phyloP scores from a whole-genome alignment of 1,284 basidiomycete genomes.

The Mycosarcoma mackinlayi region DNA sequence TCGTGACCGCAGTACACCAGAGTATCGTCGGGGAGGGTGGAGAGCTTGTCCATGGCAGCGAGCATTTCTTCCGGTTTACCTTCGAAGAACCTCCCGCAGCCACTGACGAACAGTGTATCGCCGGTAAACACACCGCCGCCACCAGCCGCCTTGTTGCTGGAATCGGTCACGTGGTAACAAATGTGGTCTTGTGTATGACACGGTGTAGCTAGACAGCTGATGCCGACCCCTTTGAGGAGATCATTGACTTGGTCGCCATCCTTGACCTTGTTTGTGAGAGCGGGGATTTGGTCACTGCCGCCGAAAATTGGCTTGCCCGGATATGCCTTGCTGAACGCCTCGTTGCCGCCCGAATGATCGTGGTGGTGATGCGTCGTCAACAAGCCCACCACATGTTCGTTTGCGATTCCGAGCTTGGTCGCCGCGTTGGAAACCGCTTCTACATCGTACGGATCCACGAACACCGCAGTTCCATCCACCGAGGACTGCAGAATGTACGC shows the following conservation, averaged over 20 bases:
- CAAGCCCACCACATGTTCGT: slow-evolving; percentile 69
- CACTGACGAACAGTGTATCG: slow-evolving; percentile 91
- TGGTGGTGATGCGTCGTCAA: slow-evolving; percentile 67
- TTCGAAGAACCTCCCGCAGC: slow-evolving; percentile 97
- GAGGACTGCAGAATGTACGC: slow-evolving; percentile 64
- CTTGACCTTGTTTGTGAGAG: slow-evolving; percentile 77
- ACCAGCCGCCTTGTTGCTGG: slow-evolving; percentile 43
- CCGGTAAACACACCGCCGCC: slow-evolving; percentile 84
- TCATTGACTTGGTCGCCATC: slow-evolving; percentile 53
- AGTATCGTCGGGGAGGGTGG: slow-evolving; percentile 81
- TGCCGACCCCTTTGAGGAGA: slow-evolving; percentile 36
- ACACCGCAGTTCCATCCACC: slow-evolving; percentile 52
- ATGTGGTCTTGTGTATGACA: slow-evolving; percentile 98
- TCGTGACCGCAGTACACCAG: slow-evolving; percentile 87
- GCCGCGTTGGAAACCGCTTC: slow-evolving; percentile 79
- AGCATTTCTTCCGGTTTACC: slow-evolving; percentile 89
- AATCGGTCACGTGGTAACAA: slow-evolving; percentile 82
- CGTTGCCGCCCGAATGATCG: slow-evolving; percentile 90
- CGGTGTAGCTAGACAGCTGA: slow-evolving; percentile 78
- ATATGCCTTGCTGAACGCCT: slow-evolving; percentile 72
- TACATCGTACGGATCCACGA: slow-evolving; percentile 82
- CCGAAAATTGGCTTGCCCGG: slow-evolving; percentile 82
- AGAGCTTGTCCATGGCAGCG: slow-evolving; percentile 76
- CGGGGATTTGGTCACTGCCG: slow-evolving; percentile 79
- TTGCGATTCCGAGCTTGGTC: slow-evolving; percentile 71